These are phyloP conservation scores for Colletotrichum tamarilloi DNA, from an alignment of 2,329 filamentous ascomycete genomes.

Conservation along the genomic window DNA sequence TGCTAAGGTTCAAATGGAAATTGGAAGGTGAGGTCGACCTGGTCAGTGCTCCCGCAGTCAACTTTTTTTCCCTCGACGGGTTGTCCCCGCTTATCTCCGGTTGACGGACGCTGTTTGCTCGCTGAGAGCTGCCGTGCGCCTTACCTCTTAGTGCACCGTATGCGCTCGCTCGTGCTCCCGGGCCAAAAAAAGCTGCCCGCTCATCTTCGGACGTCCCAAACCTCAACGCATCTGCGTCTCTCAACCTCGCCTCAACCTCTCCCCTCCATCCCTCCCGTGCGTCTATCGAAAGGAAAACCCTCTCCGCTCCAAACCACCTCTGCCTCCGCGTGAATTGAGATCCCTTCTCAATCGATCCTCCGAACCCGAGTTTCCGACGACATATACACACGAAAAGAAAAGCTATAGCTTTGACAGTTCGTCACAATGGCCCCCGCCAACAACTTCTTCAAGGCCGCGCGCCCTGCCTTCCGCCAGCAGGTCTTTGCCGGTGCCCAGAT, in stretches of 20 bases:
- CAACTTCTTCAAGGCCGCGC: slow-evolving; percentile 64
- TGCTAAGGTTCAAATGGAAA: too few species aligned
- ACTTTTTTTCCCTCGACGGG: background rate
- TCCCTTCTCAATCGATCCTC: background rate
- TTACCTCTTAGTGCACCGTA: background rate
- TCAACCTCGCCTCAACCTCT: slow-evolving; percentile 32
- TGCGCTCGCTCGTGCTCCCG: background rate
- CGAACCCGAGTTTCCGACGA: slow-evolving; percentile 3
- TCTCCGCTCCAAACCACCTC: slow-evolving; percentile 26
- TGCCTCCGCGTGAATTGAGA: background rate
- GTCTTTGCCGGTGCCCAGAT: slow-evolving; percentile 63
- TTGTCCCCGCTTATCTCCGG: slow-evolving; percentile 34
- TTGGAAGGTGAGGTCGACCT: background rate
- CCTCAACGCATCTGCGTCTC: slow-evolving; percentile 25
- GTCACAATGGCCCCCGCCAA: slow-evolving; percentile 57
- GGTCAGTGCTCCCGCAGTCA: slow-evolving; percentile 7
- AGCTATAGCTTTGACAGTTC: background rate
- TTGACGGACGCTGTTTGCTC: background rate
- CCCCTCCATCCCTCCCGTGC: slow-evolving; percentile 11
- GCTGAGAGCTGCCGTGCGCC: background rate
- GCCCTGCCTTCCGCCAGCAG: slow-evolving; percentile 66
- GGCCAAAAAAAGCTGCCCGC: slow-evolving; percentile 28
- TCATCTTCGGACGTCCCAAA: slow-evolving; percentile 31
- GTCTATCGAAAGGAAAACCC: background rate
- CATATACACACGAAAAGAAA: background rate